A percentile compares a stretch with the other conserved stretches of the same genome.
These are phyloP conservation scores for Juglanconis juglandina DNA, from an alignment of 2,329 filamentous ascomycete genomes.

Conservation along the genomic window DNA sequence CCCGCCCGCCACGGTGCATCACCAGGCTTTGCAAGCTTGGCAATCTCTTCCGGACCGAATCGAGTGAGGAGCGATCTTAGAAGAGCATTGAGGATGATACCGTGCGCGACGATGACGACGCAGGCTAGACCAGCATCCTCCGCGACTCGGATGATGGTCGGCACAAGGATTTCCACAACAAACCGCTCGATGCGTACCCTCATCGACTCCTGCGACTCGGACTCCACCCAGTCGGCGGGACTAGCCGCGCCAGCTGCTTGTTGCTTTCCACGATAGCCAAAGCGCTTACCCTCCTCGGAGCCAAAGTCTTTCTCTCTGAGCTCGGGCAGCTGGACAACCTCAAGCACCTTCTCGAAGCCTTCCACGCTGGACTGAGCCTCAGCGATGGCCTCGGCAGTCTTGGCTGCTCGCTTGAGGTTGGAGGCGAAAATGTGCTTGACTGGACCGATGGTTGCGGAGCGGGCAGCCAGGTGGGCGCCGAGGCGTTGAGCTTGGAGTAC, in stretches of 20 bases:
- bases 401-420: constrained; percentile 68
- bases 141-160: constrained; percentile 6
- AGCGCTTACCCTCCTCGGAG: constrained; percentile 63
- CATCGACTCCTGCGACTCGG: constrained; percentile 69
- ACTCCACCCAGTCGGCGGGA: constrained; percentile 22
- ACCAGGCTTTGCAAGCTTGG: constrained; percentile 20
- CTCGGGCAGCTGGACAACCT: constrained; percentile 39
- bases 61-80: constrained; percentile 60
- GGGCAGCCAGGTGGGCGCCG: constrained; percentile 55
- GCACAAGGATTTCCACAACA: constrained; percentile 57
- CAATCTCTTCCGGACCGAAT: constrained; percentile 36
- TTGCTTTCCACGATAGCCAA: constrained; percentile 33
- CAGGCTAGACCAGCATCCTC: constrained; percentile 30
- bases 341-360: background rate
- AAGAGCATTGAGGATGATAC: constrained; percentile 71
- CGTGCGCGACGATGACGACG: constrained; percentile 75
- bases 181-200: constrained; percentile 61
- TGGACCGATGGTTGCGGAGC: constrained; percentile 23
- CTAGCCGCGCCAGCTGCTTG: constrained; percentile 20
- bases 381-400: constrained; percentile 66
- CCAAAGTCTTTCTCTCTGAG: constrained; percentile 75
- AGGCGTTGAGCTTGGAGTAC: constrained; percentile 73
- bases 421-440: constrained; percentile 73
- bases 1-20: constrained; percentile 21
- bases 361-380: constrained; percentile 43